Evolutionary conservation across 2,329 filamentous ascomycete genomes (phyloP).

Genomic region (Monilinia laxa): DNA sequence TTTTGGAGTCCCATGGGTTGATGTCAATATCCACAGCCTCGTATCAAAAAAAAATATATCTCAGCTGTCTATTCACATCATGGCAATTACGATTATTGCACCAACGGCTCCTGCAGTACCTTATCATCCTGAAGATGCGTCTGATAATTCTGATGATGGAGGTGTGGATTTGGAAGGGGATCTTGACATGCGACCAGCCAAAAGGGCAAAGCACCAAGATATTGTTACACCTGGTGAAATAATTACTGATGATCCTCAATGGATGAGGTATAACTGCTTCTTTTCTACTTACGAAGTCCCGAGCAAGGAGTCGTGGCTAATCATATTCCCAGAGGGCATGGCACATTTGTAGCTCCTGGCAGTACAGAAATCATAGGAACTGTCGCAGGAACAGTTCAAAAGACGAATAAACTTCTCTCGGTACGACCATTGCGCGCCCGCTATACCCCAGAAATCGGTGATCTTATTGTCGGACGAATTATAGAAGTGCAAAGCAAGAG

Average conservation of each 20-base stretch:
- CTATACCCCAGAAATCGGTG: slow-evolving; percentile 94
- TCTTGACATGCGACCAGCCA: slow-evolving; percentile 47
- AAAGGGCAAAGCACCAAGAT: slow-evolving; percentile 45
- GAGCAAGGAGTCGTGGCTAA: slow-evolving; percentile 28
- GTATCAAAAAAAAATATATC: slow-evolving; percentile 15
- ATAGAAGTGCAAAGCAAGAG: slow-evolving; percentile 89
- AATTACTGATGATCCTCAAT: slow-evolving; percentile 90
- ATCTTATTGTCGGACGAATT: slow-evolving; percentile 90
- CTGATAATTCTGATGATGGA: slow-evolving; percentile 36
- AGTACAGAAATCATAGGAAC: slow-evolving; percentile 78
- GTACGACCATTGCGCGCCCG: slow-evolving; percentile 86
- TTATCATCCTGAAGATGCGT: slow-evolving; percentile 26
- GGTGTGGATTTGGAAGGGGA: slow-evolving; percentile 40
- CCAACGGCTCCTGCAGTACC: slow-evolving; percentile 36
- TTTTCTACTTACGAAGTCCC: no score
- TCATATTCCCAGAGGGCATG: slow-evolving; percentile 70
- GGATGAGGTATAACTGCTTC: slow-evolving; percentile 70
- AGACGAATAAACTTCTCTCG: slow-evolving; percentile 95
- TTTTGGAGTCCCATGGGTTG: neutral
- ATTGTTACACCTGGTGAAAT: slow-evolving; percentile 87
- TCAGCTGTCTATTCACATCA: slow-evolving; percentile 24
- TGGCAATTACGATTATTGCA: slow-evolving; percentile 41
- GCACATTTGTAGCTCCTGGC: slow-evolving; percentile 70
- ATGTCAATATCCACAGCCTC: slow-evolving; percentile 20
- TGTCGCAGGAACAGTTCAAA: slow-evolving; percentile 83